Evolutionary conservation across 306 rosid species (phyloP).

Genomic region (Mimosa pudica): DNA sequence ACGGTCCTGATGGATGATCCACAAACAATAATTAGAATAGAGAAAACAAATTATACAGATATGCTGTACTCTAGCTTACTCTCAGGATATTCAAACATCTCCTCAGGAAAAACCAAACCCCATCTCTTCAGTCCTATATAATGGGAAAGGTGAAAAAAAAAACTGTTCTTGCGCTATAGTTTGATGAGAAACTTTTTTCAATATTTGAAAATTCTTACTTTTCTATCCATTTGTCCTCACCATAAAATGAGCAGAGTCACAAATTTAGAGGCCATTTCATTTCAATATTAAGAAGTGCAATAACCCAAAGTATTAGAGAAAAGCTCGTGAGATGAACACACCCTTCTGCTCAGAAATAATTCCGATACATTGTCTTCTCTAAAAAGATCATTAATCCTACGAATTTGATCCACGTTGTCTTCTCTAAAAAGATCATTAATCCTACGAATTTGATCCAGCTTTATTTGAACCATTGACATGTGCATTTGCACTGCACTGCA

Average conservation of each 20-base stretch:
- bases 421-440: not conserved
- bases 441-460: not conserved
- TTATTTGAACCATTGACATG: not conserved
- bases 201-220: not conserved
- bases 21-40: conserved; percentile 27
- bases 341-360: not conserved
- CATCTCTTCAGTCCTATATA: not conserved
- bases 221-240: not conserved
- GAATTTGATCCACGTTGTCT: not conserved
- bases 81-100: no score
- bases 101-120: not conserved
- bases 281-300: not conserved
- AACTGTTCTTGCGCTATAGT: not conserved
- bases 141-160: not conserved
- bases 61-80: conserved; percentile 11
- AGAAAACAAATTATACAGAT: conserved; percentile 7
- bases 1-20: conserved; percentile 57
- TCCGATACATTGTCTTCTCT: not conserved
- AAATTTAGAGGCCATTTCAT: not conserved
- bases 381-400: not conserved
- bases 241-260: not conserved
- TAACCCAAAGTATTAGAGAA: not conserved
- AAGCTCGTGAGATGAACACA: not conserved
- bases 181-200: not conserved
- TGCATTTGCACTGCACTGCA: not conserved